Conservation (phyloP, 352 stramenopile species). For the Pythium plurisporium region DNA sequence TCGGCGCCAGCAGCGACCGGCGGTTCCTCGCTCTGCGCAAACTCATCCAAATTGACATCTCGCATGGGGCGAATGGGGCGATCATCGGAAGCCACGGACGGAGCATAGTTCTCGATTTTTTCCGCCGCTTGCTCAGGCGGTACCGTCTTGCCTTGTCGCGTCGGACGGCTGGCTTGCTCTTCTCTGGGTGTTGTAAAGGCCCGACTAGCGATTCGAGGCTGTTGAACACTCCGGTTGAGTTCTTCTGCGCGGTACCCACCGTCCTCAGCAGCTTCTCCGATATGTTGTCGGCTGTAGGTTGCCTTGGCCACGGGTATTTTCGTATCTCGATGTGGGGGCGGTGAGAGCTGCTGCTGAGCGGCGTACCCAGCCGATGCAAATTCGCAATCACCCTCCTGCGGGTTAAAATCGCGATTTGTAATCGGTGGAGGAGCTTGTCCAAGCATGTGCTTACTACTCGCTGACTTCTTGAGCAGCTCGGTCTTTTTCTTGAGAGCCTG, state of each 20-base stretch:
- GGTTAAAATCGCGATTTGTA: slow-evolving; percentile 13
- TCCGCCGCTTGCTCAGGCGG: not conserved
- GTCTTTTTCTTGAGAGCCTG: slow-evolving; percentile 58
- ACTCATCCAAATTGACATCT: not conserved
- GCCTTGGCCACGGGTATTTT: not conserved
- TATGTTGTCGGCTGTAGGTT: too few species aligned
- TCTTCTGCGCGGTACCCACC: too few species aligned
- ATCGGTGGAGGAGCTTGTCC: not conserved
- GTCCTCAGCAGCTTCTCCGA: too few species aligned
- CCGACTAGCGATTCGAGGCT: not conserved
- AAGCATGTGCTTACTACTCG: slow-evolving; percentile 33
- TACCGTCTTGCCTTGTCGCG: not conserved
- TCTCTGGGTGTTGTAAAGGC: not conserved
- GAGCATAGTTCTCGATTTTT: not conserved
- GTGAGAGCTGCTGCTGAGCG: slow-evolving; percentile 7
- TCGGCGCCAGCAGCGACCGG: not conserved
- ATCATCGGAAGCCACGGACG: slow-evolving; percentile 18
- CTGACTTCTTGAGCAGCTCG: slow-evolving; percentile 36
- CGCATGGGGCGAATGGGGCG: slow-evolving; percentile 37
- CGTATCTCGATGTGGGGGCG: too few species aligned
- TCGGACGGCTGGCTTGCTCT: not conserved
- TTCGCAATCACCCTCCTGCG: slow-evolving; percentile 20
- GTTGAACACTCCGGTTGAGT: not conserved
- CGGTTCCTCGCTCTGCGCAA: slow-evolving; percentile 6
- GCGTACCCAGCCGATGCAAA: slow-evolving; percentile 15